Base-by-base conservation (phyloP, 192 early-diverging fungal genomes). In the Coemansia sp. region DNA sequence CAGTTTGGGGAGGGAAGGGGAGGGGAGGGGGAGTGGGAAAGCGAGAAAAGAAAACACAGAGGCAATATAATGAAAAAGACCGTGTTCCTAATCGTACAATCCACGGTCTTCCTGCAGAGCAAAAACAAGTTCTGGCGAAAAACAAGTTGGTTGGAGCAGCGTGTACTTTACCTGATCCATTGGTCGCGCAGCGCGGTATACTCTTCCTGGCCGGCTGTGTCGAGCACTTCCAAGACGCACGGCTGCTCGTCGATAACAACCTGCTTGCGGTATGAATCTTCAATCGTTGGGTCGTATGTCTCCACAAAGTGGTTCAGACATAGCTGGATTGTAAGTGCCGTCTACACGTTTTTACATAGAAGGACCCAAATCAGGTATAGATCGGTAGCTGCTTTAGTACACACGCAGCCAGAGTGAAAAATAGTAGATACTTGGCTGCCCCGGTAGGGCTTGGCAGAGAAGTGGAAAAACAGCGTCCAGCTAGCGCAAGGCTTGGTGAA, bases 281-380 rank as follows among this genome's bases (percentile, higher is more conserved):
- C 97, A 66, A 97, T 99, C 8, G 97, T 99, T 55, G 97, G 97
- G 85, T 98, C 95, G 72, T 98, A 99, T 72, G 93, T 98, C 86
- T 91, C 87, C 14, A 85, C 85, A 77, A 88, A 88, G 75, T 87
- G 87, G 78, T 86, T 85, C 76, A 86, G 62, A 60, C 84, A 88
- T 33, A 88, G 77, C 85, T 87, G 87, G 66, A 88, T 88, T 60
- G 87, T 88, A 59, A 88, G 83, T 62, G 87, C 87, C 60, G 87
- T 88, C 85, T 88, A 81, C 71, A 67, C 6, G 20, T n/a, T 15
- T 35, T 69, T 49, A 45, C 1, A 18, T 18, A 48, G 24, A 23
- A 53, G 10, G 14, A 43, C 5, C 12, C 14, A 35, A 63, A 51
- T 35, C 36, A 5, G 45, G 45, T 53, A 14, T 12, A 26, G 5